Evolutionary conservation across 2,329 filamentous ascomycete genomes (phyloP), one percentile per base, ranked within the genome.

Genomic region (Coniella vitis): DNA sequence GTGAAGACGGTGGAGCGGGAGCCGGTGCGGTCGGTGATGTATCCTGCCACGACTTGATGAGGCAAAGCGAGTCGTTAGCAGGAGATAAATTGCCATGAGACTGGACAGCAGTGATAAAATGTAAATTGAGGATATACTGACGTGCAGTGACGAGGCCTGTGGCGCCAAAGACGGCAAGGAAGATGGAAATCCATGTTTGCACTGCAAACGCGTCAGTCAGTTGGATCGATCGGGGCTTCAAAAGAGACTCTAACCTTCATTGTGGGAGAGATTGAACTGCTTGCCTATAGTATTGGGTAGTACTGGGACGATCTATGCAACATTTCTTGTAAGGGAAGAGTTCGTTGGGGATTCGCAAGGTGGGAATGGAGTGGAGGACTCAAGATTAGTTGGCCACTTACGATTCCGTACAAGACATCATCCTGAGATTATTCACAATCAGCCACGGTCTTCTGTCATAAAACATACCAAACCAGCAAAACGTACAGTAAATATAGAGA

Each of bases 11-110:
- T 31, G 3, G 34, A 47, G 32, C 50, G 50, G 17, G 50, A 52
- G 38, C 34, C 36, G 12, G 48, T 44, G 19, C 43, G 47, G 29
- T 52, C 50, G 9, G 50, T 47, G 12, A 50, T 41, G 39, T 48
- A 49, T 16, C 50, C 50, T 25, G 47, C 48, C 13, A 52, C 35
- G 14, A 47, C 50, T 52, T 35, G 9, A 17, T 31, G 17, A 29
- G 25, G 25, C 5, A 29, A 29, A 29, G 25, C 5, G 34, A 16
- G 22, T 13, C 8, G 8, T 3, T 19, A 34, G 22, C 31, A 10
- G 31, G 16, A 8, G 9, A 16, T 29, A 25, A 9, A 2, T 0
- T 21, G 37, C 17, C 10, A 29, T 7, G 14, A n/a, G 43, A 16
- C 13, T 4, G 10, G 29, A 17, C 22, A 4, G 34, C 16, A 16